phyloP scores from a whole-genome alignment of 2,329 filamentous ascomycete species.

The Fusarium aywerte region DNA sequence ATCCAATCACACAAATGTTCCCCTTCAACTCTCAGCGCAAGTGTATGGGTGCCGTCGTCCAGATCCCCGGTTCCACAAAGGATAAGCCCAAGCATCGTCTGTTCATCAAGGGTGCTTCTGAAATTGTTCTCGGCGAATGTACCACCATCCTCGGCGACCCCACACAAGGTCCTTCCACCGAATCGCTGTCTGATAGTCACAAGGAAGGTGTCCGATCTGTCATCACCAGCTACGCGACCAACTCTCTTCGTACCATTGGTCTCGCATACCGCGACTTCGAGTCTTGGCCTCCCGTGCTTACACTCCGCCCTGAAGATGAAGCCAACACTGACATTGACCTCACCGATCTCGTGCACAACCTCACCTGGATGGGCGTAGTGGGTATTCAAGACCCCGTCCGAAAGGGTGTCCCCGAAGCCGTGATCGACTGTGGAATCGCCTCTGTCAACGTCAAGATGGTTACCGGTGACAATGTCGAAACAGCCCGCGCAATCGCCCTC shows the following conservation, averaged over 20 bases:
- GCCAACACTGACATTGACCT: slow-evolving; percentile 59
- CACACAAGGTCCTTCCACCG: slow-evolving; percentile 48
- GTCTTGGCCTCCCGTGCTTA: slow-evolving; percentile 74
- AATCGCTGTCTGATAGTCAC: slow-evolving; percentile 52
- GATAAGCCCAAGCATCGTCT: slow-evolving; percentile 56
- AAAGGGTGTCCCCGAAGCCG: slow-evolving; percentile 69
- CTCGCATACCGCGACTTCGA: slow-evolving; percentile 78
- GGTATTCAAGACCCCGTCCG: slow-evolving; percentile 77
- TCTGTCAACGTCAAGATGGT: slow-evolving; percentile 74
- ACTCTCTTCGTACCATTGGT: slow-evolving; percentile 78
- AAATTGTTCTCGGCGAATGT: slow-evolving; percentile 62
- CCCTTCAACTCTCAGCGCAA: slow-evolving; percentile 65
- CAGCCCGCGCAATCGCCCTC: slow-evolving; percentile 56
- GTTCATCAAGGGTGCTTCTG: slow-evolving; percentile 66
- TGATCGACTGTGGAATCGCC: slow-evolving; percentile 69
- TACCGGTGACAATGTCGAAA: slow-evolving; percentile 63
- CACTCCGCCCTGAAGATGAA: slow-evolving; percentile 67
- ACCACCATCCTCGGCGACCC: slow-evolving; percentile 65
- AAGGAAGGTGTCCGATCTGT: slow-evolving; percentile 62
- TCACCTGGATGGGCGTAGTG: slow-evolving; percentile 61
- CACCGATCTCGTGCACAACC: slow-evolving; percentile 59
- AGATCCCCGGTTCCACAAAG: slow-evolving; percentile 51
- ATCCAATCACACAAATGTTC: slow-evolving; percentile 60
- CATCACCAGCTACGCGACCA: slow-evolving; percentile 69
- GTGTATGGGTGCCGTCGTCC: slow-evolving; percentile 66